Conservation (phyloP, 192 early-diverging fungal genomes). For the Jimgerdemannia lactiflua region DNA sequence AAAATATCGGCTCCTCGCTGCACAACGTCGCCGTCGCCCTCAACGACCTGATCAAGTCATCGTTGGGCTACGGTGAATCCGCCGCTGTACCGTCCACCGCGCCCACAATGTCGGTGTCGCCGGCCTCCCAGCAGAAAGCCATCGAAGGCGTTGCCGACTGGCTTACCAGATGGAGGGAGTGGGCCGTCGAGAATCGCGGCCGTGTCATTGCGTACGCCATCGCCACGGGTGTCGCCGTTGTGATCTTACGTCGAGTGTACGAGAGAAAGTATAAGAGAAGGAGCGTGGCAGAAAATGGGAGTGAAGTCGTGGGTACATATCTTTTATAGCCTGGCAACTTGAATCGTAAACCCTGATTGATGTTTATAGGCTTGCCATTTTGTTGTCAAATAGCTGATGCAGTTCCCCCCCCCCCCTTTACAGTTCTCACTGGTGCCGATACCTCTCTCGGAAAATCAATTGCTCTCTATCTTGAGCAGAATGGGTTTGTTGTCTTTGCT, state of each 20-base stretch:
- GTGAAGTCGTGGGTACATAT: not conserved
- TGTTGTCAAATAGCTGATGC: not conserved
- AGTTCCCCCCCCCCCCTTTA: not conserved
- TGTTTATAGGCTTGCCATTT: not conserved
- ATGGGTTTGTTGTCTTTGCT: slow-evolving; percentile 31
- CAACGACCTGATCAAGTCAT: no score
- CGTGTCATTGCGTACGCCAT: not conserved
- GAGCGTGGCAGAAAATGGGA: not conserved
- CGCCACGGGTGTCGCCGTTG: not conserved
- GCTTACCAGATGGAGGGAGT: not conserved
- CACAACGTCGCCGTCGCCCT: no score
- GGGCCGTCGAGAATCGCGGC: not conserved
- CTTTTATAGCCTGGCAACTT: not conserved
- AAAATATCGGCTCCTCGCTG: no score
- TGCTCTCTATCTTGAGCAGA: slow-evolving; percentile 7
- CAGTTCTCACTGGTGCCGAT: not conserved
- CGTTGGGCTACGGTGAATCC: no score
- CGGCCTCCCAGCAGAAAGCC: no score
- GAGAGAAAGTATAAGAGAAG: not conserved
- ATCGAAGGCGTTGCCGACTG: not conserved
- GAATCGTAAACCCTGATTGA: not conserved
- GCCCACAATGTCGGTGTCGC: no score
- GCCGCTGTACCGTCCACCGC: no score
- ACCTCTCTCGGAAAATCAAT: not conserved
- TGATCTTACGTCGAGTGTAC: not conserved